phyloP scores from a whole-genome alignment of 2,329 filamentous ascomycete species.

The Aspergillus sp. region DNA sequence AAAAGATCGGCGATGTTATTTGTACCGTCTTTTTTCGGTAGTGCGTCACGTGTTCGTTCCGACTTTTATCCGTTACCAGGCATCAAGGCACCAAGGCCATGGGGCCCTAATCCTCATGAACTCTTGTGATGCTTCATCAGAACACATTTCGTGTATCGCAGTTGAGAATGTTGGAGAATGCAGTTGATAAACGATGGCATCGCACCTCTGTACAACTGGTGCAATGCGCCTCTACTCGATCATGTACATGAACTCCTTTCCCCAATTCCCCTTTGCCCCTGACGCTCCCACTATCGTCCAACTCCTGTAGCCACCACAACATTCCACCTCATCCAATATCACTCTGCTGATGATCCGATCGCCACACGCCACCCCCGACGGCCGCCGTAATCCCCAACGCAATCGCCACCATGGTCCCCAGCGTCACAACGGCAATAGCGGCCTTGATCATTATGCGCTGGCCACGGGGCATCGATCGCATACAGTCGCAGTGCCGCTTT shows the following conservation, averaged over 20 bases:
- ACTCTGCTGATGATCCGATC: constrained; percentile 29
- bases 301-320: not conserved
- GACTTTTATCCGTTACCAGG: constrained; percentile 17
- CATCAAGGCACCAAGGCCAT: constrained; percentile 9
- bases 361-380: constrained; percentile 45
- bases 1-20: not conserved
- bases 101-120: not conserved
- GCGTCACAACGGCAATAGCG: constrained; percentile 39
- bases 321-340: constrained; percentile 16
- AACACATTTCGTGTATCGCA: too few relatives aligned
- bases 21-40: constrained; percentile 23
- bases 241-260: not conserved
- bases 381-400: constrained; percentile 45
- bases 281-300: not conserved
- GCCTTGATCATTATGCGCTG: constrained; percentile 40
- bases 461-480: constrained; percentile 31
- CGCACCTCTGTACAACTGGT: not conserved
- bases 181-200: not conserved
- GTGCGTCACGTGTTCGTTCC: constrained; percentile 30
- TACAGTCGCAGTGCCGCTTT: constrained; percentile 32
- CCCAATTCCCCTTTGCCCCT: not conserved
- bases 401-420: constrained; percentile 44
- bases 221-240: not conserved
- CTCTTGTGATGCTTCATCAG: too few relatives aligned
- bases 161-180: too few relatives aligned